Base-by-base conservation (phyloP, 129 eudicot species). In the Solidago caesia region DNA sequence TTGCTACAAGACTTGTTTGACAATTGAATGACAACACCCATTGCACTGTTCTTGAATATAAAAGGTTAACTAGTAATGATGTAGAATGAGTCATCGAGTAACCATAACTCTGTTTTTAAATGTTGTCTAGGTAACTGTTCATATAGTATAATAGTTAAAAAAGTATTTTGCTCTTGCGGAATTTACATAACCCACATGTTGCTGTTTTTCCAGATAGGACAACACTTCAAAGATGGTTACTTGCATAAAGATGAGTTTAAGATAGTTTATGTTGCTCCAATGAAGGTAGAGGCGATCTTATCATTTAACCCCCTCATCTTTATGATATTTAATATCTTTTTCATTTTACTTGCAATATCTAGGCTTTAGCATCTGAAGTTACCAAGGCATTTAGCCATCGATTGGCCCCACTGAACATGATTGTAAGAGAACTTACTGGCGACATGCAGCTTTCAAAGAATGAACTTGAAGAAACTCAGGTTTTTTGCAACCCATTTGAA, bases 311-410 rank as follows among this genome's bases (percentile, higher is more conserved):
- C 45, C 11, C 3, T 44, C 46, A 4, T 67, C 56, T 10, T 73
- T 78, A 68, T 13, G n/a, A 12, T 67, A 67, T 70, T 70, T 47
- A 70, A 74, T 71, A 44, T 72, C 9, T 63, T 64, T 51, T 82
- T 53, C 15, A 85, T 56, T 65, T 62, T 46, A 48, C 70, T 29
- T 70, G n/a, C 62, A 55, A 64, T 77, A 21, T 75, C 39, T 78
- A 94, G 98, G 98, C 98, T 64, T 84, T 94, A 79, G 98, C 98
- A 80, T 97, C 98, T 67, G 98, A 94, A 75, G 98, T 94, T 70
- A 94, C 98, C 0, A 75, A 84, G 75, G 90, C 98, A 46, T 94
- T 94, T 85, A 83, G 98, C 74, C 91, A 84, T 73, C 89, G 98
- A 45, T 79, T 94, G 74, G 83, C 96, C 79, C 98, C 98, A 48